These are phyloP conservation scores for Limnomonas spitsbergensis DNA, from an alignment of 139 green algal genomes.

Conservation along the genomic window DNA sequence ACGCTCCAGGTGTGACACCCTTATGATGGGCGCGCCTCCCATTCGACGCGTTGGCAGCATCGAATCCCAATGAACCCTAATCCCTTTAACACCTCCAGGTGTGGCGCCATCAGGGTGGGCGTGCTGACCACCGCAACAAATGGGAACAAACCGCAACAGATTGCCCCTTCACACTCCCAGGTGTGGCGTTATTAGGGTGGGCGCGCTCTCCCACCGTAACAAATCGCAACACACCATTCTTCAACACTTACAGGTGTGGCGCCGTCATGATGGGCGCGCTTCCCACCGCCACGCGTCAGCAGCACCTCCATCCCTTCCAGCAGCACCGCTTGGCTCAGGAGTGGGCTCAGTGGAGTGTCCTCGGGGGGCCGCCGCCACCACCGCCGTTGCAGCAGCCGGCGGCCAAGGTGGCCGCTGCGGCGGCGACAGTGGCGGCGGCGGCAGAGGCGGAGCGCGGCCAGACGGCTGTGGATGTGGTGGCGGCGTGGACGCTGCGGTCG, in stretches of 20 bases:
- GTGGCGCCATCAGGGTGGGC: too few relatives aligned
- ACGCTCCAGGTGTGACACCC: too few relatives aligned
- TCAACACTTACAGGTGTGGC: not conserved
- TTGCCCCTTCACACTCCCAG: too few relatives aligned
- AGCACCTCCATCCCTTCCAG: not conserved
- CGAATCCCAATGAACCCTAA: too few relatives aligned
- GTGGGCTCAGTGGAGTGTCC: not conserved
- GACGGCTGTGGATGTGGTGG: not conserved
- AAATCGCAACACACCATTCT: too few relatives aligned
- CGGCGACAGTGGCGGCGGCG: not conserved
- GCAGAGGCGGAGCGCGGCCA: not conserved
- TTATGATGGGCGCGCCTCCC: too few relatives aligned
- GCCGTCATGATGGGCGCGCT: not conserved
- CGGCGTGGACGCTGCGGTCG: not conserved
- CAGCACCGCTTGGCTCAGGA: not conserved
- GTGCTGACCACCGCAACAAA: too few relatives aligned
- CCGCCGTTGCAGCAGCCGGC: not conserved
- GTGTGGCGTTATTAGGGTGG: too few relatives aligned
- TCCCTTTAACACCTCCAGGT: not conserved
- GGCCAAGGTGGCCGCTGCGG: not conserved
- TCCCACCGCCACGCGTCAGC: not conserved
- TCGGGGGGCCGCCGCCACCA: not conserved
- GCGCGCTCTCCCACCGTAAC: too few relatives aligned
- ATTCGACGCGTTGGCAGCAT: too few relatives aligned
- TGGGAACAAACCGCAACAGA: too few relatives aligned